Evolutionary conservation across 345 rosid genomes (phyloP), one percentile per base, ranked within the genome.

Genomic region (Eucalyptus guilfoylei): DNA sequence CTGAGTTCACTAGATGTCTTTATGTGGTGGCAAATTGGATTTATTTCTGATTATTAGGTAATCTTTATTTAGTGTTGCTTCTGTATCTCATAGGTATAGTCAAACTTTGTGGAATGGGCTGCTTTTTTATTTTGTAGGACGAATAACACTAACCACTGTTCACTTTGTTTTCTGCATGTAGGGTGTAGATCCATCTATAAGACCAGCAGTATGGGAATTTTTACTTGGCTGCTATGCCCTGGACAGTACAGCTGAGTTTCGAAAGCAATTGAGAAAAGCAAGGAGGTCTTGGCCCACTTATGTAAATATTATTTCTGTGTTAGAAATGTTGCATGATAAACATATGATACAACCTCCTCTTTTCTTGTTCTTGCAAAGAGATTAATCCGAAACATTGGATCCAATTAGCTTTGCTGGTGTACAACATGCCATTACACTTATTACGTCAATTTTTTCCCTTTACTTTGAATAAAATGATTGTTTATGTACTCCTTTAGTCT

Each of bases 121-220:
- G 48, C 80, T 9, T 34, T 58, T 17, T 60, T 87, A 58, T 91
- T 52, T 40, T 52, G 85, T 76, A 76, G 47, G 24, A 21, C 1
- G 30, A 76, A 76, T 76, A 21, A 40, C 30, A 37, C 47, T 76
- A 40, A 40, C 47, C 85, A 76, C 24, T 24, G 42, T 76, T 76
- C 15, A 86, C 87, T 62, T 52, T 89, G 12, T 89, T 88, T 94
- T 88, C 91, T 92, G 80, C 85, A 87, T 81, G 44, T 88, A 97
- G 98, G 99, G 98, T 87, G 95, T 97, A 62, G 97, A 97, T 93
- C 98, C 97, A 90, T 95, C 99, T 87, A 95, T 97, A 89, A 93
- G 99, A 90, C 92, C 98, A 91, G 97, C 95, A 89, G 98, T 97
- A 91, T 97, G 99, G 99, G 98, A 97, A 91, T 97, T 97, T 95